phyloP scores from a whole-genome alignment of 2,329 filamentous ascomycete genomes.

The Colletotrichum sp. region DNA sequence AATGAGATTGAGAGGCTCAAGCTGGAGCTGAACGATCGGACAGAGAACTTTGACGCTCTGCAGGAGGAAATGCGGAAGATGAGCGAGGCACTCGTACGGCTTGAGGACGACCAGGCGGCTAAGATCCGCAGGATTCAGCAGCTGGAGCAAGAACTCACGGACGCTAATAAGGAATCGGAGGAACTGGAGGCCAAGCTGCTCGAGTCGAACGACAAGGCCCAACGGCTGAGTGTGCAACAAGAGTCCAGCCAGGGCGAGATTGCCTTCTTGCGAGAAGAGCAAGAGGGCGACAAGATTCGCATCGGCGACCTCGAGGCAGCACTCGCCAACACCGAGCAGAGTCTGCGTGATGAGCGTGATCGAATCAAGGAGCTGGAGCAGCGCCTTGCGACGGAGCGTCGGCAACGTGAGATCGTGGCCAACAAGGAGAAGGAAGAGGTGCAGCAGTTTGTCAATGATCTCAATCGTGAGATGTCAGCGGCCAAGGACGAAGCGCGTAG shows the following conservation, averaged over 20 bases:
- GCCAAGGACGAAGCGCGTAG: constrained; percentile 87
- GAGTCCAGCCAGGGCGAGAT: constrained; percentile 94
- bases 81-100: constrained; percentile 81
- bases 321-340: constrained; percentile 79
- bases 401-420: constrained; percentile 86
- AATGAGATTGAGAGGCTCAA: constrained; percentile 74
- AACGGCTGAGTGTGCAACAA: constrained; percentile 86
- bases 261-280: constrained; percentile 93
- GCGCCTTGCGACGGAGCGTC: constrained; percentile 78
- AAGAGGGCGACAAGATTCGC: constrained; percentile 96
- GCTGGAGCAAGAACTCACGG: constrained; percentile 81
- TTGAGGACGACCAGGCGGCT: constrained; percentile 88
- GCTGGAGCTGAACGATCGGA: constrained; percentile 74
- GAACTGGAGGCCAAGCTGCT: constrained; percentile 82
- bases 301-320: constrained; percentile 92
- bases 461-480: constrained; percentile 81
- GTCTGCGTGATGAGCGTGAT: constrained; percentile 85
- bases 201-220: constrained; percentile 86
- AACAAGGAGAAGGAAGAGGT: constrained; percentile 93
- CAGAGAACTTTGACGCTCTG: constrained; percentile 88
- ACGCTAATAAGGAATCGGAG: constrained; percentile 87
- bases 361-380: constrained; percentile 73
- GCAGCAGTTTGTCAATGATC: constrained; percentile 89
- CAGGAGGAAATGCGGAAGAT: constrained; percentile 94
- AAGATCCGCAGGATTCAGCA: constrained; percentile 81